These are phyloP conservation scores for Aspergillus sojae DNA, from an alignment of 2,329 filamentous ascomycete genomes.

Conservation along the genomic window DNA sequence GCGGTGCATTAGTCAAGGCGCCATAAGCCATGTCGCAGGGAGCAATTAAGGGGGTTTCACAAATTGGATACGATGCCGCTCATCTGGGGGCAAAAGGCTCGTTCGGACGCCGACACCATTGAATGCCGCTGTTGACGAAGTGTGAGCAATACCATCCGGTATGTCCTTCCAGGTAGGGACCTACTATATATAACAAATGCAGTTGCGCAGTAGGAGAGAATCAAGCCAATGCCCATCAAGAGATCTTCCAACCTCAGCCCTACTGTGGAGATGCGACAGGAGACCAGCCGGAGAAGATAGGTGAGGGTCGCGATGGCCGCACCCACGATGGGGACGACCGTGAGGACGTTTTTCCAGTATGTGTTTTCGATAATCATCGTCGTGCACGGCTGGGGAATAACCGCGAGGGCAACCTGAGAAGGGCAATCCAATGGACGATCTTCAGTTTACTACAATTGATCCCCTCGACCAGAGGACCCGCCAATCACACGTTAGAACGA, in stretches of 20 bases:
- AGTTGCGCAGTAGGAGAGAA: slow-evolving; percentile 15
- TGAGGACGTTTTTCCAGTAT: slow-evolving; percentile 19
- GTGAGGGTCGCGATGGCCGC: slow-evolving; percentile 12
- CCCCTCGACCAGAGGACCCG: not conserved
- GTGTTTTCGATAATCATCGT: slow-evolving; percentile 11
- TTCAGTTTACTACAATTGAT: not conserved
- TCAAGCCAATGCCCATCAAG: slow-evolving; percentile 16
- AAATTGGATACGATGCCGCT: slow-evolving; percentile 14
- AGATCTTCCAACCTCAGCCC: slow-evolving; percentile 13
- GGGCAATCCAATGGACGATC: not conserved
- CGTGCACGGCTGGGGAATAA: slow-evolving; percentile 1
- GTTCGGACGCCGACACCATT: slow-evolving; percentile 15
- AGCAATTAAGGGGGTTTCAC: not conserved
- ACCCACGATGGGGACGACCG: slow-evolving; percentile 13
- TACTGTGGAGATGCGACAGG: slow-evolving; percentile 5
- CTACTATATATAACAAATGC: slow-evolving; percentile 15
- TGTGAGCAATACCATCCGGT: not conserved
- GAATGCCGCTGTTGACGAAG: slow-evolving; percentile 10
- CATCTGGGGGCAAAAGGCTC: slow-evolving; percentile 5
- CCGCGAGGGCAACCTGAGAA: not conserved
- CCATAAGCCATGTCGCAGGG: no score
- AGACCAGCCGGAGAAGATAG: slow-evolving; percentile 12
- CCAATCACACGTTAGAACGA: not conserved
- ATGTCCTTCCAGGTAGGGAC: not conserved
- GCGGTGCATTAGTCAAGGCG: no score